phyloP scores from a whole-genome alignment of 129 eudicot genomes.

The Lonicera japonica region DNA sequence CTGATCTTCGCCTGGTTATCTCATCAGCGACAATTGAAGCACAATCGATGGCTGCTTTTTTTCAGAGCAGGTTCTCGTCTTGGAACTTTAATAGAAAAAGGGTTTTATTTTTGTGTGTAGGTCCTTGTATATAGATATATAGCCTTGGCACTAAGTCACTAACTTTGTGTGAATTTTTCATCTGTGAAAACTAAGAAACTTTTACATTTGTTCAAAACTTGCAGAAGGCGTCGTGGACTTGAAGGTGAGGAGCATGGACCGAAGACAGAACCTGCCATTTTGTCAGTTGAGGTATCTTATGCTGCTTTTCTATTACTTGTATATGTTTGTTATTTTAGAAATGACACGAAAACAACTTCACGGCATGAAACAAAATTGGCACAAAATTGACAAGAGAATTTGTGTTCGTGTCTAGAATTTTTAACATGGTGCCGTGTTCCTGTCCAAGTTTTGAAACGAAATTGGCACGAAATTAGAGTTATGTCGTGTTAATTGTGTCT shows the following conservation, averaged over 20 bases:
- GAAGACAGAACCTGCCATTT: constrained; percentile 76
- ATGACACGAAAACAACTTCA: too few species aligned
- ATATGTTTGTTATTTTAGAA: too few species aligned
- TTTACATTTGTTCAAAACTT: constrained; percentile 9
- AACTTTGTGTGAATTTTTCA: neutral
- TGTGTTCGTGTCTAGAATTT: too few species aligned
- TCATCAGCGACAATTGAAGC: constrained; percentile 98
- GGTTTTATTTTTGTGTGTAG: too few species aligned
- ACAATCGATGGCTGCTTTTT: constrained; percentile 77
- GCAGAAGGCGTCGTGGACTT: constrained; percentile 50
- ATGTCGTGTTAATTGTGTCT: too few species aligned
- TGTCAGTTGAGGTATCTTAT: constrained; percentile 84
- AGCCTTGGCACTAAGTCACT: too few species aligned
- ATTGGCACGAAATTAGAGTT: too few species aligned
- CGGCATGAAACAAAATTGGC: too few species aligned
- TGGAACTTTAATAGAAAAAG: neutral
- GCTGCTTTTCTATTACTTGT: neutral
- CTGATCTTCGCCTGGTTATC: constrained; percentile 82
- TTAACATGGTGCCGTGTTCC: too few species aligned
- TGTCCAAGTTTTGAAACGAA: too few species aligned
- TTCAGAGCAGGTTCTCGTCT: constrained; percentile 53
- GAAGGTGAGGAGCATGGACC: constrained; percentile 48
- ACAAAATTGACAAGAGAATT: too few species aligned
- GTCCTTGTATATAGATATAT: too few species aligned
- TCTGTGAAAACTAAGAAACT: neutral